Conservation (phyloP, 345 rosid genomes). For the Anacardium occidentale region DNA sequence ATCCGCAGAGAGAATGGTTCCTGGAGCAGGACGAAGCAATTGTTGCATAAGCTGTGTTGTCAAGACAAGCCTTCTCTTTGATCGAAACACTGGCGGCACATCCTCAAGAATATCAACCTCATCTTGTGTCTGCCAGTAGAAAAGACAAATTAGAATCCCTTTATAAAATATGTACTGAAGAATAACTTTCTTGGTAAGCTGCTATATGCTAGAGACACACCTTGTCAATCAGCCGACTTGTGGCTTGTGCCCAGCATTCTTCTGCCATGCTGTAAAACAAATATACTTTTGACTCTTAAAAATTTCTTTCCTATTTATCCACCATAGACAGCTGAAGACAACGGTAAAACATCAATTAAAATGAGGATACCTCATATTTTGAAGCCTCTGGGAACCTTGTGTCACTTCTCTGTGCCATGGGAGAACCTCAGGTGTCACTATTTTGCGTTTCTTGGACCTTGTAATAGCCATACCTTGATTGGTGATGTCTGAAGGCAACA, state of each 20-base stretch:
- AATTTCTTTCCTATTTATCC: not conserved
- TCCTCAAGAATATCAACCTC: constrained; percentile 40
- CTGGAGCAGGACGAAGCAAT: constrained; percentile 50
- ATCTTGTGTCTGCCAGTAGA: constrained; percentile 41
- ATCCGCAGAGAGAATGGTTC: constrained; percentile 44
- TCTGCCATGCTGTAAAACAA: constrained; percentile 50
- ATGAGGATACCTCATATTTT: constrained; percentile 47
- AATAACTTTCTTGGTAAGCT: not conserved
- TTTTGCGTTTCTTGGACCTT: constrained; percentile 58
- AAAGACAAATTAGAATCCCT: constrained; percentile 18
- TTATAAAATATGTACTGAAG: not conserved
- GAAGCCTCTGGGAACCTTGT: constrained; percentile 36
- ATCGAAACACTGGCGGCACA: constrained; percentile 36
- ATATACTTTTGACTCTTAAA: constrained; percentile 7
- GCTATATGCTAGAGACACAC: constrained; percentile 34
- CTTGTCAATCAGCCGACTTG: constrained; percentile 64
- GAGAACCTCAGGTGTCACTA: constrained; percentile 33
- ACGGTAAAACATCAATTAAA: not conserved
- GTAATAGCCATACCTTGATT: constrained; percentile 20
- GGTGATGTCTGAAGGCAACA: constrained; percentile 18
- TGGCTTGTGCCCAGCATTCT: constrained; percentile 57
- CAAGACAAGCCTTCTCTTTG: constrained; percentile 65
- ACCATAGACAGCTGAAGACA: not conserved
- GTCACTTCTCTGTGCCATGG: constrained; percentile 57
- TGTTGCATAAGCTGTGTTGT: constrained; percentile 71